Percentiles rank a stretch among this genome's conserved stretches.
These are phyloP conservation scores for Talaromyces nanjingensis DNA, from an alignment of 495 filamentous ascomycete genomes.

Conservation along the genomic window DNA sequence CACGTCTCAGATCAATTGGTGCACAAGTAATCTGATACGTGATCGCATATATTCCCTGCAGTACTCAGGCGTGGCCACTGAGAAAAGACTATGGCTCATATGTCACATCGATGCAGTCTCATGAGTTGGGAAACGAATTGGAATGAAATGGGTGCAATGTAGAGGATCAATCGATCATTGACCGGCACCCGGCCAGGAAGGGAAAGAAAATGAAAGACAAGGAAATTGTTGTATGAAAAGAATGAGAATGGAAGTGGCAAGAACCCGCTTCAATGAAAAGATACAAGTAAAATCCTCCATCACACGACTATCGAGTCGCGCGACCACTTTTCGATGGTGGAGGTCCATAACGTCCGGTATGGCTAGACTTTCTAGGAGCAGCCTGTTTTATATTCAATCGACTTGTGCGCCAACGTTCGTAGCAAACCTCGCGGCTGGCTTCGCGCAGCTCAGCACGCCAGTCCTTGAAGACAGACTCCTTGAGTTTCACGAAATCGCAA, in stretches of 20 bases:
- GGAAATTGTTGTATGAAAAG: not conserved
- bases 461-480: slow-evolving; percentile 86
- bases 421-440: slow-evolving; percentile 88
- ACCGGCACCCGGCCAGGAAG: not conserved
- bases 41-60: not conserved
- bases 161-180: not conserved
- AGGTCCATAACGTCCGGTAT: slow-evolving; percentile 7
- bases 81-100: not conserved
- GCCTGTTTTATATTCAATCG: slow-evolving; percentile 43
- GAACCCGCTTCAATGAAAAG: not conserved
- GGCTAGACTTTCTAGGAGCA: not conserved
- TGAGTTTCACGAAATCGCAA: slow-evolving; percentile 89
- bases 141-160: not conserved
- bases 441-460: slow-evolving; percentile 90
- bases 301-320: slow-evolving; percentile 3
- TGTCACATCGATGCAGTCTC: slow-evolving; percentile 4
- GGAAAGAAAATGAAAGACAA: not conserved
- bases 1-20: not conserved
- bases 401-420: slow-evolving; percentile 89
- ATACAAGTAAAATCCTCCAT: not conserved
- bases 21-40: not conserved
- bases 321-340: slow-evolving; percentile 5
- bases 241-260: not conserved
- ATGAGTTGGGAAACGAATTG: not conserved
- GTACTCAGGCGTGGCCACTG: not conserved